Evolutionary conservation across 805 yeast species (phyloP), one percentile per base, ranked within the genome.

Genomic region (Candida taoyuanica): DNA sequence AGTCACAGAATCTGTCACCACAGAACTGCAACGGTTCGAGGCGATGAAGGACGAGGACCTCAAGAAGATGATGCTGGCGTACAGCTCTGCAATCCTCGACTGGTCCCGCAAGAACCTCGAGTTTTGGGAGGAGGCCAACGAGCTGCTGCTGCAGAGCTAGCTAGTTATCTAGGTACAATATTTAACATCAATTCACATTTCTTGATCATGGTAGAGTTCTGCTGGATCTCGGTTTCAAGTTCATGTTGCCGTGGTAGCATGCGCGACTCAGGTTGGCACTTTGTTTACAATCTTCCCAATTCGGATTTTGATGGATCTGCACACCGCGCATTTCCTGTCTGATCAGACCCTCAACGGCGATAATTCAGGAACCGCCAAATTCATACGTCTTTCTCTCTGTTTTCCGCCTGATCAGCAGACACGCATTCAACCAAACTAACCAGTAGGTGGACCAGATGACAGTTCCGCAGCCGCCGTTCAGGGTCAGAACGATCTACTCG

Each of bases 401-500:
- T n/a, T n/a, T n/a, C n/a, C n/a, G n/a, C n/a, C n/a, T n/a, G n/a
- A n/a, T n/a, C n/a, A n/a, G n/a, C n/a, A n/a, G n/a, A n/a, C n/a
- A n/a, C n/a, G n/a, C n/a, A n/a, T n/a, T n/a, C n/a, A n/a, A n/a
- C n/a, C n/a, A n/a, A n/a, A n/a, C n/a, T n/a, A n/a, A n/a, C n/a
- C n/a, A n/a, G n/a, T n/a, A n/a, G n/a, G n/a, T n/a, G n/a, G n/a
- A n/a, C n/a, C n/a, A n/a, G n/a, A 50, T 52, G 53, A 29, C 49
- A 11, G 28, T 36, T 13, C 73, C 73, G 23, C 62, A 64, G 20
- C 65, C 74, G 14, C 94, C 94, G 4, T 85, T 85, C 60, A 71
- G 71, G 55, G 95, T 82, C 23, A 76, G 75, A 55, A 93, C 98
- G 8, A 74, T 74, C 28, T 91, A 85, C 56, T 86, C 96, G 17